These are phyloP conservation scores for Colletotrichum somersetense DNA, from an alignment of 2,329 filamentous ascomycete species.

Conservation along the genomic window DNA sequence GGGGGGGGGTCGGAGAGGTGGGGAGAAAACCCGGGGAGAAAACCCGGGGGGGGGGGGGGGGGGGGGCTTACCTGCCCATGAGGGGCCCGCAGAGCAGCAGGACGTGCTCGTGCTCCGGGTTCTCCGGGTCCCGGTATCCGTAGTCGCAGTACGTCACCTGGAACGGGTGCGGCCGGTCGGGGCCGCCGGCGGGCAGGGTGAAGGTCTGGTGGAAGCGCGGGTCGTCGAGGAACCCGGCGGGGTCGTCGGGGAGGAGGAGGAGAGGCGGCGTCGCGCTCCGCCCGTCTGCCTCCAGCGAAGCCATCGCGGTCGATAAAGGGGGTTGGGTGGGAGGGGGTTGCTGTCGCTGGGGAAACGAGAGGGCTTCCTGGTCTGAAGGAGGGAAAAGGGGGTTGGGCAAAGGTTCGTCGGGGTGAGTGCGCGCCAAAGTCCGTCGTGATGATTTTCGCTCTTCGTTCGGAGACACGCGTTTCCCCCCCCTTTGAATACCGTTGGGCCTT, in stretches of 20 bases:
- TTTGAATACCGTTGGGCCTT: no score
- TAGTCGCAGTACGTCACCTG: constrained; percentile 49
- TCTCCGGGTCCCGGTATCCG: constrained; percentile 48
- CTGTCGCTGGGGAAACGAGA: background rate
- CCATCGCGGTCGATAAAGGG: background rate
- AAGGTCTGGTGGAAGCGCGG: constrained; percentile 47
- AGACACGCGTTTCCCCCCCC: no score
- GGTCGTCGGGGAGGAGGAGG: background rate
- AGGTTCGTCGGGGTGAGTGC: background rate
- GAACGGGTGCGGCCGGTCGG: constrained; percentile 37
- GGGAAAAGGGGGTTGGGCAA: background rate
- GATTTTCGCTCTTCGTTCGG: background rate
- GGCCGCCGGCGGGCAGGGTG: constrained; percentile 45
- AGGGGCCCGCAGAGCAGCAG: constrained; percentile 49
- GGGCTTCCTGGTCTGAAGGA: background rate
- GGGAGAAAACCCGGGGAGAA: no score
- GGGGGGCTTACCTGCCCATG: constrained; percentile 41
- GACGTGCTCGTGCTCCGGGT: constrained; percentile 46
- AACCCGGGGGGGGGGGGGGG: no score
- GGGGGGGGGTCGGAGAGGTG: no score
- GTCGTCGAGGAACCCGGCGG: constrained; percentile 43
- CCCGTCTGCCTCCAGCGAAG: background rate
- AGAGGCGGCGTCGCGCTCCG: background rate
- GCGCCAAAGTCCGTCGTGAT: background rate
- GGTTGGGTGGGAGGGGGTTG: no score